Evolutionary conservation across 768 basidiomycete genomes (phyloP), one percentile per base, ranked within the genome.

Genomic region (Rhodotorula babjevae): DNA sequence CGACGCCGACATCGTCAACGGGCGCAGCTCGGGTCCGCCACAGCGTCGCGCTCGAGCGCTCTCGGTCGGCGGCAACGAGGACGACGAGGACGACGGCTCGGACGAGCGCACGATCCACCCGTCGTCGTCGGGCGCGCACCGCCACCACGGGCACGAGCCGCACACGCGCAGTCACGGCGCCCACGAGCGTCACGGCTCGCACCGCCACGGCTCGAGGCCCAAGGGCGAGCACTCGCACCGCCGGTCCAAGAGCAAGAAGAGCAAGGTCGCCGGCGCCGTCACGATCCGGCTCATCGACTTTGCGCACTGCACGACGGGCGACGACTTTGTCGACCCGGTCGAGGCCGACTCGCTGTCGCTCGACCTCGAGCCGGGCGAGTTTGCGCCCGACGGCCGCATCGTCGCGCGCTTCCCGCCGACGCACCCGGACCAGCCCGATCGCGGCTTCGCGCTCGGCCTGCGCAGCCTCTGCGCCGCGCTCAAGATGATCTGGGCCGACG

Each of bases 261-360:
- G 88, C 69, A 90, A 88, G 79, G 84, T 91, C 33, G 65, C 67
- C 27, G 96, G 96, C 46, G 95, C 96, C 80, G 87, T 98, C 71
- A 92, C 91, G 79, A 90, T 99, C 73, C 92, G 94, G 49, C 88
- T 99, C 63, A 96, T 99, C 67, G 96, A 99, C 82, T 99, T 99
- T 82, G 96, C 95, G 21, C 95, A 97, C 79, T 97, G 96, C 63
- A 97, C 93, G 16, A 97, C 94, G 3, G 96, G 96, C 21, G 85
- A 85, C 33, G 96, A 99, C 81, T 98, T 92, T 87, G 81, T 90
- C 68, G 63, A 59, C 42, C 67, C 67, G n/a, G 73, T 68, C 27
- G 68, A 66, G 29, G 72, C 56, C 85, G 88, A 19, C 85, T 86
- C 79, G 86, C 88, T 3, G 82, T 85, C 7, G 81, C 80, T 83